phyloP scores from a whole-genome alignment of 2,329 filamentous ascomycete genomes.

The Pseudodiploospora longispora region DNA sequence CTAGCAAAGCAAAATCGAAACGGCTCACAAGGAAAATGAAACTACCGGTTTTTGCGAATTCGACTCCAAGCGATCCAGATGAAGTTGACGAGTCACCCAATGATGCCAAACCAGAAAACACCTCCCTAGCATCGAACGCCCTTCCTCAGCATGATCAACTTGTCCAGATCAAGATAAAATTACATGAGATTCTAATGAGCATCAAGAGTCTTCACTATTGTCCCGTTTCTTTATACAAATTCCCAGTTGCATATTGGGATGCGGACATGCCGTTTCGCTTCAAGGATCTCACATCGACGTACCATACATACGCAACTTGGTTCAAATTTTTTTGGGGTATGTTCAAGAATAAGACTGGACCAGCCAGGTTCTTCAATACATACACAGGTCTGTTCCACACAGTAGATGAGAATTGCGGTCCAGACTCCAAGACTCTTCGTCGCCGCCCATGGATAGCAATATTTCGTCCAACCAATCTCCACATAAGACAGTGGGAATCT shows the following conservation, averaged over 20 bases:
- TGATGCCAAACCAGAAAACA: too few species aligned
- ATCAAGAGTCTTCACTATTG: constrained; percentile 4
- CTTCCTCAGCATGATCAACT: too few species aligned
- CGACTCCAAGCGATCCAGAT: constrained; percentile 31
- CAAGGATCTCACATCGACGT: constrained; percentile 12
- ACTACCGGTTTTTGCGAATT: constrained; percentile 22
- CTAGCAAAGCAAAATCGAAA: constrained; percentile 16
- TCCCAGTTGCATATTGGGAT: constrained; percentile 33
- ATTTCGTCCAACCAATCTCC: constrained; percentile 35
- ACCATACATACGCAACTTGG: constrained; percentile 16
- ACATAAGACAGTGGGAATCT: constrained; percentile 19
- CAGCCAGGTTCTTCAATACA: constrained; percentile 12
- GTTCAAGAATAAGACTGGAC: background rate
- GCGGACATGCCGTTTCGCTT: constrained; percentile 17
- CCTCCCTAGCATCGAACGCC: too few species aligned
- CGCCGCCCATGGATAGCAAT: constrained; percentile 45
- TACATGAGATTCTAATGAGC: background rate
- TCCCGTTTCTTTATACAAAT: constrained; percentile 25
- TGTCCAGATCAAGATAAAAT: too few species aligned
- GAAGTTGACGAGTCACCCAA: constrained; percentile 7
- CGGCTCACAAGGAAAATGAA: constrained; percentile 17
- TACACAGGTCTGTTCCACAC: constrained; percentile 43
- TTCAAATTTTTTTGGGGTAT: constrained; percentile 12
- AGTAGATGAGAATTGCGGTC: constrained; percentile 29
- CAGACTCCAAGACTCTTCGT: constrained; percentile 12